A percentile compares a stretch with the other conserved stretches of the same genome.
Conservation (phyloP, 306 rosid species). For the Cucurbita maxima region DNA sequence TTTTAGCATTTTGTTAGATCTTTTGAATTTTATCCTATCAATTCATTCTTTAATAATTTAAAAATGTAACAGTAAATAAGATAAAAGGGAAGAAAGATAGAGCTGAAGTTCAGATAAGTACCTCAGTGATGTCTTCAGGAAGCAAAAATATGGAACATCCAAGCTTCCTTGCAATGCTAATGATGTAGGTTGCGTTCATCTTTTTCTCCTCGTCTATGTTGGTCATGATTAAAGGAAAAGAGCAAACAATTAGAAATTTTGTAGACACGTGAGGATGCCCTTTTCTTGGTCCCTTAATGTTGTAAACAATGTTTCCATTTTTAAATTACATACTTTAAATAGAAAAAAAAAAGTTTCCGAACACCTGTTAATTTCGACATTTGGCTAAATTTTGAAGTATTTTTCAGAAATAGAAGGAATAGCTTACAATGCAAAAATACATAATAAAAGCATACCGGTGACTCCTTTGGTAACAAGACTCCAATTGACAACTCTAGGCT, state of each 20-base stretch:
- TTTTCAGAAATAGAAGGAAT: too few relatives aligned
- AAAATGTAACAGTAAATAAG: not conserved
- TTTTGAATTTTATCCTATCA: not conserved
- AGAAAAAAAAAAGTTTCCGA: too few relatives aligned
- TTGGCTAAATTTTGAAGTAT: too few relatives aligned
- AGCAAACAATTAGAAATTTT: not conserved
- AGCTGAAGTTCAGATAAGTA: not conserved
- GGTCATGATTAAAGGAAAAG: not conserved
- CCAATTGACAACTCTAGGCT: conserved; percentile 84
- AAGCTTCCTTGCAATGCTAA: conserved; percentile 94
- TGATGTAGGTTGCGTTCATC: conserved; percentile 92
- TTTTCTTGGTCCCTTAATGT: not conserved
- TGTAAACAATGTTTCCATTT: not conserved
- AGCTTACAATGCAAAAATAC: not conserved
- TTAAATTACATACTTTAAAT: too few relatives aligned
- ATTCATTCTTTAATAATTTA: not conserved
- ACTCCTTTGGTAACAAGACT: conserved; percentile 80
- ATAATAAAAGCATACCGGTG: conserved; percentile 39
- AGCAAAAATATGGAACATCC: conserved; percentile 94
- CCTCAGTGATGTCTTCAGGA: conserved; percentile 98
- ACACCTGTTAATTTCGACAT: too few relatives aligned
- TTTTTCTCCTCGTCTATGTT: conserved; percentile 74
- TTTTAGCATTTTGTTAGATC: not conserved
- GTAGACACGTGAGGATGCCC: not conserved
- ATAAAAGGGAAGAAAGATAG: not conserved